These are phyloP conservation scores for Byssoonygena ceratinophila DNA, from an alignment of 2,329 filamentous ascomycete species.

Conservation along the genomic window DNA sequence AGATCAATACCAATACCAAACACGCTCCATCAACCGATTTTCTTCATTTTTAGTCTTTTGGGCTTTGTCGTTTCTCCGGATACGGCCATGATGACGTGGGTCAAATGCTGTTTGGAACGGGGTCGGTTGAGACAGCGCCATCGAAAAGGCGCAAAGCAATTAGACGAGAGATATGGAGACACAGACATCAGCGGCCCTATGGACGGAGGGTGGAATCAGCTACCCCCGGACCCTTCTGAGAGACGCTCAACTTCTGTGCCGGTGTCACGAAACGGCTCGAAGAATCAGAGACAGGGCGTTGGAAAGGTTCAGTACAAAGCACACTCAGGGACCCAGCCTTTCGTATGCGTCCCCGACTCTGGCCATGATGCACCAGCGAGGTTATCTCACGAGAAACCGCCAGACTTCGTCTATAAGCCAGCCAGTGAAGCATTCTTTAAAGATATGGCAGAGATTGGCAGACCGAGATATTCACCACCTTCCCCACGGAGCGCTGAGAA, in stretches of 20 bases:
- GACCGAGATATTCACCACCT: conserved; percentile 6
- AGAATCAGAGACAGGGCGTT: not conserved
- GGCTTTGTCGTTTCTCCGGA: not conserved
- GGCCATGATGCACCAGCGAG: not conserved
- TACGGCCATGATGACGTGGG: not conserved
- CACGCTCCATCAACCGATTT: too few species aligned
- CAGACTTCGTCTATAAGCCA: conserved; percentile 18
- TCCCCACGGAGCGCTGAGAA: conserved; percentile 1
- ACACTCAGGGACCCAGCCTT: conserved; percentile 1
- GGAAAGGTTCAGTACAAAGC: not conserved
- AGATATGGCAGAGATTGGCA: conserved; percentile 18
- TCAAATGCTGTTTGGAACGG: conserved; percentile 15
- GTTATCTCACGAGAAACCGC: not conserved
- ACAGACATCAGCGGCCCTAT: conserved; percentile 17
- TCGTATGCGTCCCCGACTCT: not conserved
- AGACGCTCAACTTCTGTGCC: conserved; percentile 4
- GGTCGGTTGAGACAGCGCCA: conserved; percentile 12
- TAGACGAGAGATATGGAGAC: conserved; percentile 18
- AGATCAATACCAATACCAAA: too few species aligned
- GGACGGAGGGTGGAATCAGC: conserved; percentile 18
- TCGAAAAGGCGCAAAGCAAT: conserved; percentile 10
- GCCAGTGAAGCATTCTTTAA: conserved; percentile 18
- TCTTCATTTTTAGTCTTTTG: too few species aligned
- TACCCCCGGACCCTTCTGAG: conserved; percentile 9
- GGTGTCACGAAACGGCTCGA: not conserved